Evolutionary conservation across 192 early-diverging fungal genomes (phyloP).

Genomic region (Coemansia sp.): DNA sequence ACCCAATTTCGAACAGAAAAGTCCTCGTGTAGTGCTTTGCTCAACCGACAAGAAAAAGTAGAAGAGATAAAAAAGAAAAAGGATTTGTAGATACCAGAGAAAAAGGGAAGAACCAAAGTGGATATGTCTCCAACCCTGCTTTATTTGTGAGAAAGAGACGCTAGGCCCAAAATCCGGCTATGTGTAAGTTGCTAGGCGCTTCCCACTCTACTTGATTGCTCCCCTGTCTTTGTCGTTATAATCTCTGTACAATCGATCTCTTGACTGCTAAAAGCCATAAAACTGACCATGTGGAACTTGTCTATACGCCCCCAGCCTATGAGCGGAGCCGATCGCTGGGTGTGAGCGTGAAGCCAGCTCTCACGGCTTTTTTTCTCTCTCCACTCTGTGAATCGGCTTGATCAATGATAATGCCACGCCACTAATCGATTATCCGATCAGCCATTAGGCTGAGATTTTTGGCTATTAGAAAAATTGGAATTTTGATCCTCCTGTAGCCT

Average conservation of each 20-base stretch:
- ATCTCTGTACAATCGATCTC: background rate
- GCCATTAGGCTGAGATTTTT: background rate
- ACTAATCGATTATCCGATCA: constrained; percentile 3
- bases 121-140: background rate
- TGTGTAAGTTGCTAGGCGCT: background rate
- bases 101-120: background rate
- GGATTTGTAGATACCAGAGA: background rate
- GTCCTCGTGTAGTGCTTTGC: background rate
- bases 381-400: too few species aligned
- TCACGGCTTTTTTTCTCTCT: too few species aligned
- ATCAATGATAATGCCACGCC: background rate
- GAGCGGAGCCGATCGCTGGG: too few species aligned
- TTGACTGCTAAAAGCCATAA: background rate
- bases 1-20: background rate
- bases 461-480: background rate
- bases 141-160: background rate
- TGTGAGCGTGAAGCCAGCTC: too few species aligned
- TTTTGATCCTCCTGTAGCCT: background rate
- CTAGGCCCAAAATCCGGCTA: background rate
- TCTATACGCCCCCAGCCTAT: constrained; percentile 13
- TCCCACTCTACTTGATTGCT: background rate
- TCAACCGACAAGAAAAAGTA: background rate
- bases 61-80: background rate
- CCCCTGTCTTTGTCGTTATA: background rate
- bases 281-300: constrained; percentile 38